phyloP scores from a whole-genome alignment of 1,139 yeast genomes.

The Kurtzmaniella quercitrusa region DNA sequence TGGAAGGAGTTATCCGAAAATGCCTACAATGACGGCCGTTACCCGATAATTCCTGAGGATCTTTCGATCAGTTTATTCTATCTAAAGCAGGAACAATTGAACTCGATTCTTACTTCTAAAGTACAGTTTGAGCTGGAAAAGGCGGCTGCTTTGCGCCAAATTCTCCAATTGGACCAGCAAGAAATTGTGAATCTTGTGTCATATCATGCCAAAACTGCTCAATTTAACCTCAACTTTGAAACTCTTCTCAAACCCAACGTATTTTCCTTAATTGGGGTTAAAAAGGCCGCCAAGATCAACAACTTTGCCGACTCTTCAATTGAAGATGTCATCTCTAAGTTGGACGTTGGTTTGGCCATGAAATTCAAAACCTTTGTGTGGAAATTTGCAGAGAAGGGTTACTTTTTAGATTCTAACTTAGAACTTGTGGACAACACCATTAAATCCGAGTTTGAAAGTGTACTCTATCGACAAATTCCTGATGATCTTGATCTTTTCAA shows the following conservation, averaged over 20 bases:
- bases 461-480: conserved; percentile 15
- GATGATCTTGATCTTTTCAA: conserved; percentile 21
- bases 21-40: neutral
- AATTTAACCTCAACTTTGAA: neutral
- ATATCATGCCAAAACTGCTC: neutral
- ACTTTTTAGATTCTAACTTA: neutral
- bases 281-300: neutral
- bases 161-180: neutral
- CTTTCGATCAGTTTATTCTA: neutral
- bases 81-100: neutral
- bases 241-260: neutral
- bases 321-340: neutral
- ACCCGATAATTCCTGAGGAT: neutral
- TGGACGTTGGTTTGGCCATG: neutral
- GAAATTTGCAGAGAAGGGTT: neutral
- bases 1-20: neutral
- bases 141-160: neutral
- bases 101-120: neutral
- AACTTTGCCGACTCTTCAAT: neutral
- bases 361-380: neutral
- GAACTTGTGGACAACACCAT: neutral
- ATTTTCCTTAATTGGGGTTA: neutral
- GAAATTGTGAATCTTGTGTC: neutral
- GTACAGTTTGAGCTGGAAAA: neutral
- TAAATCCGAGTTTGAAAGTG: neutral